A percentile compares a stretch with the other conserved stretches of the same genome.
Conservation (phyloP, 169 alveolate genomes). For the Plasmodium coatneyi region DNA sequence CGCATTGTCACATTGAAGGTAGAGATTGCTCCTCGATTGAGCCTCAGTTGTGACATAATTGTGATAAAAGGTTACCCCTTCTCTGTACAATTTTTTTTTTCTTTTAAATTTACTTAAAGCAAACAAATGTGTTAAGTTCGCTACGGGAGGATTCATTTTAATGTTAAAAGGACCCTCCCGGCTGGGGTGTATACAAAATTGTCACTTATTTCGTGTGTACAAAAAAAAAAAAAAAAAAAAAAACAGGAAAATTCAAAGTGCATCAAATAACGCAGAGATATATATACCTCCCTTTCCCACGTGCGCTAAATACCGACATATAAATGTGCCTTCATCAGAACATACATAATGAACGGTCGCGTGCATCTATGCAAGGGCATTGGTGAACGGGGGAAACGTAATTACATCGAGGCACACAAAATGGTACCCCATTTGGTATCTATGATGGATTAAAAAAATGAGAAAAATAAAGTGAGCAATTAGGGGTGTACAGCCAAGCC, state of each 20-base stretch:
- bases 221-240: neutral
- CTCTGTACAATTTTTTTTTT: neutral
- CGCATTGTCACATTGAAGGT: neutral
- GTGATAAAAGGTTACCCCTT: neutral
- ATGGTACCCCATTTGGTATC: neutral
- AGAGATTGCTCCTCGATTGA: neutral
- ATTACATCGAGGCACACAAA: neutral
- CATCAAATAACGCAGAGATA: neutral
- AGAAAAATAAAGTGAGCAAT: neutral
- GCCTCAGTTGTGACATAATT: no score
- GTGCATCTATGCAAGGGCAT: neutral
- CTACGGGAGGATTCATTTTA: neutral
- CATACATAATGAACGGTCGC: neutral
- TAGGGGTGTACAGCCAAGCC: neutral
- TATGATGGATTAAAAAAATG: neutral
- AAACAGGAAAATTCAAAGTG: slow-evolving; percentile 1
- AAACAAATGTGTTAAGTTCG: neutral
- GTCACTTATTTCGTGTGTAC: neutral
- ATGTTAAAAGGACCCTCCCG: neutral
- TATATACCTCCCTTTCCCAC: neutral
- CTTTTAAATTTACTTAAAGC: neutral
- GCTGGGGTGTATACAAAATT: neutral
- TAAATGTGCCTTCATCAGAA: neutral
- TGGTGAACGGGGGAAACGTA: neutral
- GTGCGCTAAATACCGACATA: neutral